Evolutionary conservation across 164 flowering plant species (phyloP).

Genomic region (Malania oleifera): DNA sequence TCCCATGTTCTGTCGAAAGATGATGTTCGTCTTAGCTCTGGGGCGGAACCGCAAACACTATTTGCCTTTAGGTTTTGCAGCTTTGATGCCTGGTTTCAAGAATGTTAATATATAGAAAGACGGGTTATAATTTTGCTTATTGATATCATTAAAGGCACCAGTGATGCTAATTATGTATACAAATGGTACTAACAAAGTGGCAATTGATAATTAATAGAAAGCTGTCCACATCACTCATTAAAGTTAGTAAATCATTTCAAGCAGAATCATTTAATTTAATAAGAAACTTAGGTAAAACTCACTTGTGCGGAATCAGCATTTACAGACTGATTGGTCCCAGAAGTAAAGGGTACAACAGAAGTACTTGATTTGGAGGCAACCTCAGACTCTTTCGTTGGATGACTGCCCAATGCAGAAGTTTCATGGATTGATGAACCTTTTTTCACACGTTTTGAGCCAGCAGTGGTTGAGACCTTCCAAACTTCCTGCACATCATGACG

Average conservation of each 20-base stretch:
- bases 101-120: background rate
- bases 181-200: too few relatives aligned
- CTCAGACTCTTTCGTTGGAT: slow-evolving; percentile 50
- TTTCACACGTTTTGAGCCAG: slow-evolving; percentile 71
- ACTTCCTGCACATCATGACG: slow-evolving; percentile 60
- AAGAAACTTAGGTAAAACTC: slow-evolving; percentile 20
- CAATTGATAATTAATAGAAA: too few relatives aligned
- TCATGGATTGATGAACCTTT: slow-evolving; percentile 60
- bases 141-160: too few relatives aligned
- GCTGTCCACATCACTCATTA: background rate
- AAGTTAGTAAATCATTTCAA: background rate
- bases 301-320: slow-evolving; percentile 55
- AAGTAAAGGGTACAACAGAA: slow-evolving; percentile 25
- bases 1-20: slow-evolving; percentile 97
- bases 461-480: slow-evolving; percentile 96
- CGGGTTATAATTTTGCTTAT: background rate
- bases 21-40: slow-evolving; percentile 87
- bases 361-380: slow-evolving; percentile 36
- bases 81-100: slow-evolving; percentile 58
- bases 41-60: slow-evolving; percentile 36
- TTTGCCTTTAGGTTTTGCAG: slow-evolving; percentile 52
- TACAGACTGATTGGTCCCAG: slow-evolving; percentile 28
- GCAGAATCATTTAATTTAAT: background rate
- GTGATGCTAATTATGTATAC: too few relatives aligned
- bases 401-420: slow-evolving; percentile 44